phyloP scores from a whole-genome alignment of 2,329 filamentous ascomycete genomes.

The Neofusicoccum sp. region DNA sequence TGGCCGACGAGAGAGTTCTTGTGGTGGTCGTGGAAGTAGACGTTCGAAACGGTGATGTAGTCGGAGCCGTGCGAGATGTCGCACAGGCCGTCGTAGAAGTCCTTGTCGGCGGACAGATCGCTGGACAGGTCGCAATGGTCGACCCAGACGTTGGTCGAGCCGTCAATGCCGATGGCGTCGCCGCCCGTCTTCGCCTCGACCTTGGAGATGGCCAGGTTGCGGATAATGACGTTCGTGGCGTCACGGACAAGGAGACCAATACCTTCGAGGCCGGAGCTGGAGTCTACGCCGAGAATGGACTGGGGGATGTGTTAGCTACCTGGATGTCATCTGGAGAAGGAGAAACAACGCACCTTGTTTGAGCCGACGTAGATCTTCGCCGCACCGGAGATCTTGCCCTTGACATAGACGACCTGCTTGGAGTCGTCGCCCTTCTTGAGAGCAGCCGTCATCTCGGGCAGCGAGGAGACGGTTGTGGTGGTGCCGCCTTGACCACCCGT shows the following conservation, averaged over 20 bases:
- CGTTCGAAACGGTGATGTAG: slow-evolving; percentile 56
- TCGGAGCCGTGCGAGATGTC: slow-evolving; percentile 64
- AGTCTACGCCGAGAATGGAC: slow-evolving; percentile 38
- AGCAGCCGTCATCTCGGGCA: slow-evolving; percentile 51
- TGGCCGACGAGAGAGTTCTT: slow-evolving; percentile 62
- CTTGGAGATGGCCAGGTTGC: slow-evolving; percentile 60
- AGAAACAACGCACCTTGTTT: slow-evolving; percentile 5
- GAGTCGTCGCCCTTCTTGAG: slow-evolving; percentile 28
- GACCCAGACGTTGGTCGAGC: slow-evolving; percentile 57
- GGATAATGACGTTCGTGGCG: slow-evolving; percentile 59
- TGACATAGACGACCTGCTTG: slow-evolving; percentile 5
- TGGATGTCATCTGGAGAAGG: background rate
- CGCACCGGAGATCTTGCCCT: slow-evolving; percentile 6
- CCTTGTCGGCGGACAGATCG: slow-evolving; percentile 63
- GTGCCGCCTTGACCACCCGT: slow-evolving; percentile 56
- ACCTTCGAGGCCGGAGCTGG: slow-evolving; percentile 40
- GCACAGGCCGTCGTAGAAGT: slow-evolving; percentile 61
- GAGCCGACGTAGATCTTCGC: slow-evolving; percentile 14
- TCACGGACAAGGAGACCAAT: slow-evolving; percentile 55
- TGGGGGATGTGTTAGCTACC: background rate
- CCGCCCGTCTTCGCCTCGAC: slow-evolving; percentile 54
- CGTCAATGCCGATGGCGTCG: slow-evolving; percentile 60
- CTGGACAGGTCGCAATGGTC: slow-evolving; percentile 66
- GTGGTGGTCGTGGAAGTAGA: slow-evolving; percentile 58
- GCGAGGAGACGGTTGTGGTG: slow-evolving; percentile 54